These are phyloP conservation scores for Exophiala sp. DNA, from an alignment of 2,329 filamentous ascomycete genomes.

Conservation along the genomic window DNA sequence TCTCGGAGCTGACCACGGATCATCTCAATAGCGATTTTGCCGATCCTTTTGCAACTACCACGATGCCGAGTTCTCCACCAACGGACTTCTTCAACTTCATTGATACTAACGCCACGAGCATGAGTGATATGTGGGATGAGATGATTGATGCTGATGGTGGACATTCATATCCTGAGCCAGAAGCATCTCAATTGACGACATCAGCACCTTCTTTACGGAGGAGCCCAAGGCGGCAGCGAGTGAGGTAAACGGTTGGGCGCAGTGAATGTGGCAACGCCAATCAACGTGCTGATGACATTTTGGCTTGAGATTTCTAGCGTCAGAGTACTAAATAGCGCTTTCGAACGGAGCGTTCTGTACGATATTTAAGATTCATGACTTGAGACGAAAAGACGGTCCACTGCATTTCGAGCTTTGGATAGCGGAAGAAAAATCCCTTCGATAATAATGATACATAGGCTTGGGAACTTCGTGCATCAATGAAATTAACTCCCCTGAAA, in stretches of 20 bases:
- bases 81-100: slow-evolving; percentile 30
- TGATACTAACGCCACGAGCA: slow-evolving; percentile 19
- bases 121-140: slow-evolving; percentile 18
- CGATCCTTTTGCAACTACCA: slow-evolving; percentile 44
- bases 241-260: not conserved
- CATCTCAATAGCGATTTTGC: slow-evolving; percentile 32
- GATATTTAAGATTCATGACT: no score
- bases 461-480: no score
- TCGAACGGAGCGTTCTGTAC: no score
- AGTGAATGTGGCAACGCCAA: not conserved
- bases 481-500: no score
- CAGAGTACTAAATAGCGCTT: no score
- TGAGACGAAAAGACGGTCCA: no score
- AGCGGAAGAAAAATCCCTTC: no score
- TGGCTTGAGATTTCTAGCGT: no score
- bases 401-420: no score
- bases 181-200: not conserved
- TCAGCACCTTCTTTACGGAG: slow-evolving; percentile 9
- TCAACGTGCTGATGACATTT: no score
- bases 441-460: no score
- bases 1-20: slow-evolving; percentile 27
- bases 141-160: slow-evolving; percentile 11
- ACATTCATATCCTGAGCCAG: slow-evolving; percentile 19
- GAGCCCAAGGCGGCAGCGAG: slow-evolving; percentile 16
- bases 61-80: slow-evolving; percentile 47